Percentiles rank a stretch among this genome's conserved stretches.
Evolutionary conservation across 2,329 filamentous ascomycete genomes (phyloP).

Genomic region (Helicocarpus griseus): DNA sequence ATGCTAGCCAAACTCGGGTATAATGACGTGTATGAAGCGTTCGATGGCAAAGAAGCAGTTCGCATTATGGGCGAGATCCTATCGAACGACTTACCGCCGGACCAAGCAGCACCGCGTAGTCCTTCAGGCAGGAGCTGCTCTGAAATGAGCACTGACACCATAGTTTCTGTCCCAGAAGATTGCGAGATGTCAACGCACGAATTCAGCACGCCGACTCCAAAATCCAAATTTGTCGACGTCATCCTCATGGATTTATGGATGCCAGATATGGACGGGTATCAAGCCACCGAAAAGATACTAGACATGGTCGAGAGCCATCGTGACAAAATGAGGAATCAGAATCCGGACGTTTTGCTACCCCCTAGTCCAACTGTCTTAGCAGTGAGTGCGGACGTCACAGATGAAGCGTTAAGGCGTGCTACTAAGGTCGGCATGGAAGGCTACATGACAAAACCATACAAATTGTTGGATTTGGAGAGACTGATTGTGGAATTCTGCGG

Average conservation of each 20-base stretch:
- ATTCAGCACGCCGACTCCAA: conserved; percentile 11
- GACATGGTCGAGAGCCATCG: conserved; percentile 38
- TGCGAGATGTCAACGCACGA: neutral
- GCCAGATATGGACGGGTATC: conserved; percentile 63
- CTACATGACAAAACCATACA: conserved; percentile 60
- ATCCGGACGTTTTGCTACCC: conserved; percentile 24
- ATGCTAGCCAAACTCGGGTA: conserved; percentile 62
- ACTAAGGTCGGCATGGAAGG: conserved; percentile 56
- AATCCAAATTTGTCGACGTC: conserved; percentile 45
- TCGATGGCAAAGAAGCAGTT: conserved; percentile 60
- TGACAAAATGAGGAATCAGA: conserved; percentile 12
- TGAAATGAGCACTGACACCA: conserved; percentile 13
- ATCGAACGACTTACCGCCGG: neutral
- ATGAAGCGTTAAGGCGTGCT: conserved; percentile 51
- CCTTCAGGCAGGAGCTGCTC: neutral
- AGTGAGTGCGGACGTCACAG: conserved; percentile 58
- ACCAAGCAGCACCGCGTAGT: neutral
- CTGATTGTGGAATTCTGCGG: conserved; percentile 44
- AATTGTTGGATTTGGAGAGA: conserved; percentile 51
- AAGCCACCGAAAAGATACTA: conserved; percentile 56
- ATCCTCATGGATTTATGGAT: conserved; percentile 71
- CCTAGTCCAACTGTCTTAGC: conserved; percentile 44
- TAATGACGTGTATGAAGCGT: conserved; percentile 52
- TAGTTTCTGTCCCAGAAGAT: neutral
- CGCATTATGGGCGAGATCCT: conserved; percentile 46